These are phyloP conservation scores for Xylaria sp. DNA, from an alignment of 2,329 filamentous ascomycete species.

Conservation along the genomic window DNA sequence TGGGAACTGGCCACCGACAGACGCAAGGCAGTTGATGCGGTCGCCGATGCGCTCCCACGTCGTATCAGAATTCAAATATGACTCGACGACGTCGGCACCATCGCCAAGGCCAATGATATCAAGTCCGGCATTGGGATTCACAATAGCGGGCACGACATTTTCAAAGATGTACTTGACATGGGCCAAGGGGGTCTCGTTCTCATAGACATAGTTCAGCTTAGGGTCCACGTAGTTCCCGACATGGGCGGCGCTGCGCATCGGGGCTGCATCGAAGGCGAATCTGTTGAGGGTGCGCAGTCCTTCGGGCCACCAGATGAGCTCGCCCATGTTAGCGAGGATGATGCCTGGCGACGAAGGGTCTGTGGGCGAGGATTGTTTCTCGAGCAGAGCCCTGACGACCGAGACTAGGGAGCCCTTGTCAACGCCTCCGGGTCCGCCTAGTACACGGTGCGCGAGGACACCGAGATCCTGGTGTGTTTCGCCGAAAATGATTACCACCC, in stretches of 20 bases:
- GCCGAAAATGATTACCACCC: conserved; percentile 79
- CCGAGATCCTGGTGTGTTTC: conserved; percentile 78
- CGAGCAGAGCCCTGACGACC: conserved; percentile 63
- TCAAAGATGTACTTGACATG: conserved; percentile 78
- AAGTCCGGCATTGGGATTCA: conserved; percentile 63
- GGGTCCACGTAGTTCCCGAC: conserved; percentile 62
- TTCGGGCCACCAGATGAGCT: conserved; percentile 80
- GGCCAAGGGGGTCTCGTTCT: conserved; percentile 64
- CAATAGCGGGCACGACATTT: conserved; percentile 64
- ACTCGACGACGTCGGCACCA: conserved; percentile 67
- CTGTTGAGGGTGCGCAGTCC: conserved; percentile 69
- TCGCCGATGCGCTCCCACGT: conserved; percentile 60
- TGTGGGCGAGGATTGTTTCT: conserved; percentile 50
- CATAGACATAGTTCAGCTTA: conserved; percentile 69
- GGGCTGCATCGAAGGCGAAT: conserved; percentile 66
- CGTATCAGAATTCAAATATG: conserved; percentile 67
- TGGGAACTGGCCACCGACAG: conserved; percentile 61
- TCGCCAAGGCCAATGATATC: conserved; percentile 79
- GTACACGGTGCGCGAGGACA: conserved; percentile 75
- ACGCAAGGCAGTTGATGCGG: conserved; percentile 60
- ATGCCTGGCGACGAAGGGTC: conserved; percentile 64
- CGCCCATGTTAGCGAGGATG: conserved; percentile 81
- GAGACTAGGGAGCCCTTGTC: conserved; percentile 76
- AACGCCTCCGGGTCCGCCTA: conserved; percentile 73
- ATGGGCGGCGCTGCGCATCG: conserved; percentile 72